Conservation (phyloP, 768 basidiomycete species). For the Ramaria sp. region DNA sequence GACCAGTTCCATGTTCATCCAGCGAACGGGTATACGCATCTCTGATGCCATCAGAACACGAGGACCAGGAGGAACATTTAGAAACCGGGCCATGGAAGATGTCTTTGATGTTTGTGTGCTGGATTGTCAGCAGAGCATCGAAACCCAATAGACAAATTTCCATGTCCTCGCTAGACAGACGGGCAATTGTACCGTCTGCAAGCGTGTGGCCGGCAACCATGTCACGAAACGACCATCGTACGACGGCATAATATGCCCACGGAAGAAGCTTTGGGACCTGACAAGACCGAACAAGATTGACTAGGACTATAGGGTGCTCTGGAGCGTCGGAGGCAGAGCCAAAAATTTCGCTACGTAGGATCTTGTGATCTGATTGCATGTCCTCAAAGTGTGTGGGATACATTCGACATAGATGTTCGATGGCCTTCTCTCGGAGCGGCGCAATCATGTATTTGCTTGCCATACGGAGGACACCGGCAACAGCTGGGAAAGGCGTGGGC, state of each 20-base stretch:
- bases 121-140: not conserved
- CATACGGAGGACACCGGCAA: slow-evolving; percentile 62
- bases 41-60: not conserved
- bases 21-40: not conserved
- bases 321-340: not conserved
- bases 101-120: not conserved
- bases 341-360: not conserved
- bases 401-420: slow-evolving; percentile 38
- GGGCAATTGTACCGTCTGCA: not conserved
- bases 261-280: not conserved
- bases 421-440: slow-evolving; percentile 47
- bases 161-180: not conserved
- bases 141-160: not conserved
- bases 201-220: not conserved
- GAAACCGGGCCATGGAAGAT: not conserved
- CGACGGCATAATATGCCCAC: slow-evolving; percentile 1
- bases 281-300: not conserved
- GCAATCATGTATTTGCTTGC: slow-evolving; percentile 70
- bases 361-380: not conserved
- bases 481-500: slow-evolving; percentile 35
- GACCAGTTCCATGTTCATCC: not conserved
- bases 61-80: not conserved
- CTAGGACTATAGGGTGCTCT: not conserved
- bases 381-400: not conserved
- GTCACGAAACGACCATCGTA: not conserved